These are phyloP conservation scores for Candolleomyces aberdarensis DNA, from an alignment of 768 basidiomycete species.

Conservation along the genomic window DNA sequence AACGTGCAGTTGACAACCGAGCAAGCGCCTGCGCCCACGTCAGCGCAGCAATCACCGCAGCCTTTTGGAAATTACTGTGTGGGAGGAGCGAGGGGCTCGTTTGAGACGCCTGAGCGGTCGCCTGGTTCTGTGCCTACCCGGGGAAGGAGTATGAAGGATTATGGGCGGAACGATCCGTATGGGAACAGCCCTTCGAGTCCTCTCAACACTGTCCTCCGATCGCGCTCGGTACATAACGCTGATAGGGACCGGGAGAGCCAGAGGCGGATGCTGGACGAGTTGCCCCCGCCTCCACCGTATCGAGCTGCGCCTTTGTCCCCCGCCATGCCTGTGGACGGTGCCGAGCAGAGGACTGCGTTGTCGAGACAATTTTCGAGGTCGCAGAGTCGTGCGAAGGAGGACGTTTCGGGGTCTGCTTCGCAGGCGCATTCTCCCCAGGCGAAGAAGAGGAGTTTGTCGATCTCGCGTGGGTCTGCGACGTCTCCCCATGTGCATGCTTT, in stretches of 20 bases:
- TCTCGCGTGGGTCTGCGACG: neutral
- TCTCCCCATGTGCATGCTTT: neutral
- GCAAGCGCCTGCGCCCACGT: neutral
- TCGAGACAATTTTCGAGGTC: constrained; percentile 1
- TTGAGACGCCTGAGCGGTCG: constrained; percentile 4
- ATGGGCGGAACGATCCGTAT: neutral
- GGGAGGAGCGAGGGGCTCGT: neutral
- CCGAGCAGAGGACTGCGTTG: constrained; percentile 17
- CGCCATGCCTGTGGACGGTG: constrained; percentile 28
- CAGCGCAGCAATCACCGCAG: constrained; percentile 2
- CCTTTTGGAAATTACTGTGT: neutral
- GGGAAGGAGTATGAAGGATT: neutral
- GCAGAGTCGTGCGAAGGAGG: constrained; percentile 10
- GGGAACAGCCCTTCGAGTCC: neutral
- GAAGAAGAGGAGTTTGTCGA: constrained; percentile 7
- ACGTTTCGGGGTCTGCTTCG: constrained; percentile 4
- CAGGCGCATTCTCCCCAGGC: constrained; percentile 3
- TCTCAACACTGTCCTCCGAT: constrained; percentile 32
- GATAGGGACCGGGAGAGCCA: constrained; percentile 22
- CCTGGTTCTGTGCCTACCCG: neutral
- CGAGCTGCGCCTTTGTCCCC: constrained; percentile 12
- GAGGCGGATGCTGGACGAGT: constrained; percentile 28
- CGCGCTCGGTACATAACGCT: constrained; percentile 63
- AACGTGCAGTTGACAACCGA: constrained; percentile 39
- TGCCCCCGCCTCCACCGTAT: neutral